A percentile compares a stretch with the other conserved stretches of the same genome.
phyloP scores from a whole-genome alignment of 2,329 filamentous ascomycete species.

The Sarocladium kiliense region DNA sequence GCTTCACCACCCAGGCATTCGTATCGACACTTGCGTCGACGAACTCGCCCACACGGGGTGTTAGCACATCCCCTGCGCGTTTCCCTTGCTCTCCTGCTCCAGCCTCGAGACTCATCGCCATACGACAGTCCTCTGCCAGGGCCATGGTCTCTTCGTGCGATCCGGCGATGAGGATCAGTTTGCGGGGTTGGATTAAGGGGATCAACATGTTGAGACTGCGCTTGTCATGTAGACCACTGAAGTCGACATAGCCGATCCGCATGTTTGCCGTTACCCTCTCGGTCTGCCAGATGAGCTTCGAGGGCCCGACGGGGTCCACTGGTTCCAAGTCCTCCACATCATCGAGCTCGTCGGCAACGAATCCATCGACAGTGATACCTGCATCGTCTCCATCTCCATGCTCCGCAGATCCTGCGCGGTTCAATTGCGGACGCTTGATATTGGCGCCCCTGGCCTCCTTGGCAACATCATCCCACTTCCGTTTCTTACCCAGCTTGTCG shows the following conservation, averaged over 20 bases:
- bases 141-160: slow-evolving; percentile 70
- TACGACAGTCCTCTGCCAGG: slow-evolving; percentile 75
- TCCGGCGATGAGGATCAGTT: slow-evolving; percentile 87
- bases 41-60: slow-evolving; percentile 65
- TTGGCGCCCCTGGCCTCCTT: slow-evolving; percentile 33
- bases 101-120: slow-evolving; percentile 39
- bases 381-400: slow-evolving; percentile 33
- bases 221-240: slow-evolving; percentile 87
- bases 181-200: slow-evolving; percentile 87
- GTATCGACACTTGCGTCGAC: slow-evolving; percentile 95
- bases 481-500: slow-evolving; percentile 78
- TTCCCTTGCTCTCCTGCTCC: slow-evolving; percentile 37
- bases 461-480: slow-evolving; percentile 78
- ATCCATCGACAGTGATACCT: slow-evolving; percentile 24
- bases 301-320: slow-evolving; percentile 57
- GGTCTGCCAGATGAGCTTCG: slow-evolving; percentile 64
- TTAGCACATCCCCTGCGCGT: slow-evolving; percentile 67
- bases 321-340: slow-evolving; percentile 51
- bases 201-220: slow-evolving; percentile 92
- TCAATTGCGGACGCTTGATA: slow-evolving; percentile 52
- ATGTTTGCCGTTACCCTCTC: slow-evolving; percentile 64
- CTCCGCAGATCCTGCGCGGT: slow-evolving; percentile 37
- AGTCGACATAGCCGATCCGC: slow-evolving; percentile 83
- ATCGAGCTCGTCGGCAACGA: slow-evolving; percentile 50
- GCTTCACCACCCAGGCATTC: slow-evolving; percentile 92